Conservation (phyloP, 2,329 filamentous ascomycete genomes). For the Colletotrichum limetticola region DNA sequence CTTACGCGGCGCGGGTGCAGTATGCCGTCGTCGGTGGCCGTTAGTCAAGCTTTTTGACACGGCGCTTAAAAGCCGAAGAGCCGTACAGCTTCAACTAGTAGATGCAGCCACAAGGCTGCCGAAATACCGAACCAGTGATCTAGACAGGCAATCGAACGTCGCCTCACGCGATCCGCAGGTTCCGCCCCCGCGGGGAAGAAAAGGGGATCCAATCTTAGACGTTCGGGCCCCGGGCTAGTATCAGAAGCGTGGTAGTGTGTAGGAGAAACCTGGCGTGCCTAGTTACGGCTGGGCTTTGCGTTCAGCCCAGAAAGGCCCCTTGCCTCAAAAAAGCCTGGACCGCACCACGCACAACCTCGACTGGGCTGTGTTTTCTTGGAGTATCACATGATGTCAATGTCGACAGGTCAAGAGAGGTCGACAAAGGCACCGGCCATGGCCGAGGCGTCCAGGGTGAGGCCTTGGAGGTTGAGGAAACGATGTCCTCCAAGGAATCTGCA, state of each 20-base stretch:
- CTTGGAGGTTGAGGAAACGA: background rate
- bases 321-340: background rate
- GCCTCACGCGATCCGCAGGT: background rate
- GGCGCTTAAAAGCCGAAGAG: background rate
- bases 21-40: constrained; percentile 16
- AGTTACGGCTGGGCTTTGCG: background rate
- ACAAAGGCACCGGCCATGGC: constrained; percentile 12
- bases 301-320: constrained; percentile 2
- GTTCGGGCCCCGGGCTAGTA: constrained; percentile 23
- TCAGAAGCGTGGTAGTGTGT: constrained; percentile 23
- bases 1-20: background rate
- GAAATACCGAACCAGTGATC: constrained; percentile 1
- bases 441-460: constrained; percentile 7
- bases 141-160: background rate
- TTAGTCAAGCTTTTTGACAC: constrained; percentile 1
- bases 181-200: constrained; percentile 10
- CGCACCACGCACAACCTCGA: constrained; percentile 9
- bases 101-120: constrained; percentile 8
- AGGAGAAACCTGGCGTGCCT: constrained; percentile 1
- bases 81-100: background rate
- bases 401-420: background rate
- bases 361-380: constrained; percentile 19
- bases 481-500: background rate
- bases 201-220: constrained; percentile 2
- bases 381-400: constrained; percentile 17